Evolutionary conservation across 108 stramenopile genomes (phyloP), one percentile per base, ranked within the genome.

Genomic region (Pseudonitzschia delicatissima): DNA sequence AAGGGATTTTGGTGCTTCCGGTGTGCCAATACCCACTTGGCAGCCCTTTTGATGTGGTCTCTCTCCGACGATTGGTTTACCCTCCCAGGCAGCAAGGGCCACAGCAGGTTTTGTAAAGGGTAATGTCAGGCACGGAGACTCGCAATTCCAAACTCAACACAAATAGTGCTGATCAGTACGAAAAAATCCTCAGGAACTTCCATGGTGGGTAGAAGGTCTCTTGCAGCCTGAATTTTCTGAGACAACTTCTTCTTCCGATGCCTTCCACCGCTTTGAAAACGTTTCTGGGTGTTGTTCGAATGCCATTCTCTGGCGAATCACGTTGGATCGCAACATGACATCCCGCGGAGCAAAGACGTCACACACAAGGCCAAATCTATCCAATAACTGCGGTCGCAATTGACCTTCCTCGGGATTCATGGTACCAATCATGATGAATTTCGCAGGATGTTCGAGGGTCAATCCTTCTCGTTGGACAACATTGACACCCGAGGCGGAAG

Each of bases 401-500:
- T 73, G 66, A 0, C 72, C 72, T 25, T 73, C 72, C 21, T 73
- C 72, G 18, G 72, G 72, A 55, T 73, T 73, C 50, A 62, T 63
- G 26, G 72, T 64, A 5, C 72, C 72, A 0, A 73, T 18, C 37
- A 73, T 34, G 51, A 73, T 29, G 37, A 73, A 73, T 23, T 27
- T 51, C 18, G 72, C 52, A 5, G 64, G 50, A 52, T 73, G 72
- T 2, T 3, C 2, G 12, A 73, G 17, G 7, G 72, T 17, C 3
- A 73, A 12, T 3, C 72, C 72, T 23, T 73, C 72, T 15, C 72
- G 63, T 27, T 73, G 62, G 11, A 73, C 28, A 13, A 66, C 67
- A 13, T 73, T 73, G 53, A 65, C 50, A 3, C 72, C 72, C 65
- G 40, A 42, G 33, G 72, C 72, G 13, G 65, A 45, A 17, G 72